Percentiles rank a stretch among this genome's conserved stretches.
These are phyloP conservation scores for Diaporthe vaccinii DNA, from an alignment of 2,329 filamentous ascomycete genomes.

Conservation along the genomic window DNA sequence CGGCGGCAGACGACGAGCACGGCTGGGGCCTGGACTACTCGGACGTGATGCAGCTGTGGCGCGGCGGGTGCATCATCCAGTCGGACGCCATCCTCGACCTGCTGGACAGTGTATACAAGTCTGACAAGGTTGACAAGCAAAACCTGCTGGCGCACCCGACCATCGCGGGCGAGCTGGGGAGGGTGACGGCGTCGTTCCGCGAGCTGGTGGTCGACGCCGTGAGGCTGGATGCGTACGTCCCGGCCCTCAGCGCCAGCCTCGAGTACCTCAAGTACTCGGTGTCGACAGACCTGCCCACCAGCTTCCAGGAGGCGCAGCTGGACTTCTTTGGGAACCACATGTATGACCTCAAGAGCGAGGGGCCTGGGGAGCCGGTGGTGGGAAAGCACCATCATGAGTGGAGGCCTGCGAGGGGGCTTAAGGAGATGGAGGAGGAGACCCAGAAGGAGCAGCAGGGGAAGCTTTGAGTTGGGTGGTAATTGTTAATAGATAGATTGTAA, in stretches of 20 bases:
- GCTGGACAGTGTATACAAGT: conserved; percentile 61
- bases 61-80: conserved; percentile 79
- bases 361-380: conserved; percentile 63
- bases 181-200: conserved; percentile 65
- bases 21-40: conserved; percentile 70
- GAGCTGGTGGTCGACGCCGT: conserved; percentile 67
- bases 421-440: conserved; percentile 2
- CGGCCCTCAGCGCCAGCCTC: conserved; percentile 71
- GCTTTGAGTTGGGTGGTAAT: neutral
- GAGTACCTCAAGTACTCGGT: conserved; percentile 77
- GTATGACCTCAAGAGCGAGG: conserved; percentile 71
- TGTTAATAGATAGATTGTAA: neutral
- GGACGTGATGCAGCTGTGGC: conserved; percentile 73
- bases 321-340: conserved; percentile 79
- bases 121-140: conserved; percentile 54
- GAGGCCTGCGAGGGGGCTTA: conserved; percentile 55
- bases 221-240: conserved; percentile 71
- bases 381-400: conserved; percentile 76
- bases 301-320: conserved; percentile 79
- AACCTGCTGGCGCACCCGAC: conserved; percentile 53
- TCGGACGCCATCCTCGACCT: conserved; percentile 74
- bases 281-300: conserved; percentile 72
- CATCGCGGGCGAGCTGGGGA: conserved; percentile 67
- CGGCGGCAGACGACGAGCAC: conserved; percentile 68
- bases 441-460: conserved; percentile 2